Base-by-base conservation (phyloP, 164 flowering plant species). In the Saururus chinensis region DNA sequence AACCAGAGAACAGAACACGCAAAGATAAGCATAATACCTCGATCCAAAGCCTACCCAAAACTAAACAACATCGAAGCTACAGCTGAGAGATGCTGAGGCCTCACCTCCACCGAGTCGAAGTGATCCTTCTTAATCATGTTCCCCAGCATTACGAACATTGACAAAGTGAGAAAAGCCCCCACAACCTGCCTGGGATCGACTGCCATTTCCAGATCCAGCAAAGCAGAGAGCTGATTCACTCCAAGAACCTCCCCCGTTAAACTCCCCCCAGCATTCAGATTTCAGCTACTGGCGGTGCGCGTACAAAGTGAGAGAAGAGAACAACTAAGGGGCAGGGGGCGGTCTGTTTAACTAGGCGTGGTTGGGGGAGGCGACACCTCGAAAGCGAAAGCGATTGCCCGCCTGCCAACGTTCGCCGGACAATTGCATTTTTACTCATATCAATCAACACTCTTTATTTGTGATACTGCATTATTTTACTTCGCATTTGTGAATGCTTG, bases 71-170 rank as follows among this genome's bases (percentile, higher is more conserved):
- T 4, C 14, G 17, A 45, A 12, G 49, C n/a, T n/a, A n/a, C 49
- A 45, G 37, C 37, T 11, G 58, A 24, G 30, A 16, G 23, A 23
- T 7, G 20, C 0, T 25, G 21, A 37, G 48, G 20, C 26, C 54
- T 56, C 22, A 62, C 66, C 56, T 71, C 60, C 23, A 45, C 61
- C 9, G 66, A 25, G 41, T 71, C 74, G 69, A 88, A 87, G 70
- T 95, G 92, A 66, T 95, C 97, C 52, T 84, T 75, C 73, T 88
- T 89, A 74, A 95, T 82, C 99, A 89, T 95, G 62, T 91, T 71
- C 7, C 77, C 96, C 21, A 95, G 89, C 98, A 91, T 87, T 30
- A 79, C 86, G 62, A 95, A 95, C 99, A 95, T 95, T 22, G 92
- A 72, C 6, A 89, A 17, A 0, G 99, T 95, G n/a, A 95, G 71